Base-by-base conservation (phyloP, 192 early-diverging fungal species). In the Phycomyces blakesleeanus region DNA sequence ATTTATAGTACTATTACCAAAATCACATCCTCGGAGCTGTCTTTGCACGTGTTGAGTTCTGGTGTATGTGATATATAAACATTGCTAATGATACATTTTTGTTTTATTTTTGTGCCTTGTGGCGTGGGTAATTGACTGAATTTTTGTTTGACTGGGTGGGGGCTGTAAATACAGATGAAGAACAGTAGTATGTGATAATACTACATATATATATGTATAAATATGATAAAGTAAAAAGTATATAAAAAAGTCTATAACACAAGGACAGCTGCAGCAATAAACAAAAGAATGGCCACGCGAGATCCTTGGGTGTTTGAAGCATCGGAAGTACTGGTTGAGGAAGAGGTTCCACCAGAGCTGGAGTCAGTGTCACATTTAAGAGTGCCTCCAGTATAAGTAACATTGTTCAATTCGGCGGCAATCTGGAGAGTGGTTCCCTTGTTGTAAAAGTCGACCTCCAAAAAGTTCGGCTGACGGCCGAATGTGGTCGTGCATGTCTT, bases 401-500 rank as follows among this genome's bases (percentile, higher is more conserved):
- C 67, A 42, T 68, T 68, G 38, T 68, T 68, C 18, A 68, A 22
- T 25, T 55, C n/a, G 54, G 67, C 67, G 22, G 59, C 67, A 49
- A 68, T 62, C 8, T 49, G 21, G 15, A 68, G 42, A 20, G 67
- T 61, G 29, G 51, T 57, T 15, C 88, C 88, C 22, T 78, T 56
- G 24, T 92, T 83, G 64, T 86, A 92, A 76, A 85, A 92, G 66
- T 92, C 90, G 5, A 92, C 83, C 0, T 85, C 78, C 7, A 92
- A 65, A 75, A 83, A 92, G 67, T 80, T 92, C 24, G 90, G 85
- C 61, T 79, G 75, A 38, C 73, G 71, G 27, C 63, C 67, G 54
- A 81, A 83, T 1, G 73, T 77, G 2, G 50, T 11, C 29, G 50
- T 59, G 51, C 90, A 92, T 18, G 71, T 55, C 37, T 83, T 76